Base-by-base conservation (phyloP, 805 yeast species). In the Saturnispora hagleri region DNA sequence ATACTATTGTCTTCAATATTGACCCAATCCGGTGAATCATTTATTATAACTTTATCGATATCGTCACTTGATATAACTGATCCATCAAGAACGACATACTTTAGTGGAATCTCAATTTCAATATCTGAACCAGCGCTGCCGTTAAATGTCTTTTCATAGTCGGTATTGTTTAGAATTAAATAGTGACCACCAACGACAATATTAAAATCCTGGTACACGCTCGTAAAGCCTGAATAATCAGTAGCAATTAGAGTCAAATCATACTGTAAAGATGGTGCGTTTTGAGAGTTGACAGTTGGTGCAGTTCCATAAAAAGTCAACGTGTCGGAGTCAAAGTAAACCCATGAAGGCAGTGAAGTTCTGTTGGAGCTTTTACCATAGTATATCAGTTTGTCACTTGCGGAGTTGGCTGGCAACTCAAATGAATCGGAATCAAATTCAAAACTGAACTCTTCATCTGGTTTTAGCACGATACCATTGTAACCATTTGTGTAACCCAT, bases 321-420 rank as follows among this genome's bases (percentile, higher is more conserved):
- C 38, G 73, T 72, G 51, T 71, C 70, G 5, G 76, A 60, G 61
- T 89, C 82, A 63, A 91, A 93, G 50, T 69, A 67, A 48, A 89
- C 71, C 98, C 99, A 93, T 62, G 80, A 84, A 38, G 99, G 99
- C 51, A 93, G 73, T 3, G 99, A 91, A 1, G 96, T 78, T 63
- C 90, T 79, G 65, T 87, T 89, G 13, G 74, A 69, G n/a, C 90
- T 80, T 56, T 85, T 77, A 20, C 97, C 97, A 62, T 87, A 86
- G 69, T 85, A 88, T 8, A 83, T 82, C 17, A 76, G 73, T 33
- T 85, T 78, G 2, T 72, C 62, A 51, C 77, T 68, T 28, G 72
- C 68, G 3, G 82, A 75, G 44, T 70, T 69, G 4, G 67, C 58
- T 15, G 68, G 50, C 55, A 74, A 62, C 10, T 71, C 65, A 63